A percentile compares a stretch with the other conserved stretches of the same genome.
These are phyloP conservation scores for Colletotrichum sp. DNA, from an alignment of 2,329 filamentous ascomycete genomes.

Conservation along the genomic window DNA sequence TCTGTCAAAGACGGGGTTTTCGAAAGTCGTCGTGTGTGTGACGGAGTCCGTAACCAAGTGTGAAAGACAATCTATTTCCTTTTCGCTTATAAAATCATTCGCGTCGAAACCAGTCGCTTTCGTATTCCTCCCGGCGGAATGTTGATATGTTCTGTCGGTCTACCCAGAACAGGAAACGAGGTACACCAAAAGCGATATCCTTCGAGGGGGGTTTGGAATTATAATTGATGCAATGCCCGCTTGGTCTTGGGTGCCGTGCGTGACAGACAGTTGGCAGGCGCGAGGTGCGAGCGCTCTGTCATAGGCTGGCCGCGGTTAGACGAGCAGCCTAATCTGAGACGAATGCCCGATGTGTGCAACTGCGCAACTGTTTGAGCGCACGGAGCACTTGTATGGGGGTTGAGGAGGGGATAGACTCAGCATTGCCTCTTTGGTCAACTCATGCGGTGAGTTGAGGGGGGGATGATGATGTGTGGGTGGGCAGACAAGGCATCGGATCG, in stretches of 20 bases:
- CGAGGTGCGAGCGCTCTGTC: slow-evolving; percentile 16
- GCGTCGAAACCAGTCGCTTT: not conserved
- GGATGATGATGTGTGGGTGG: not conserved
- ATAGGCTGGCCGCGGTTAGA: slow-evolving; percentile 18
- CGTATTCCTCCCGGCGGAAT: slow-evolving; percentile 19
- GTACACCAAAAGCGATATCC: too few species aligned
- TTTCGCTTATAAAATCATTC: not conserved
- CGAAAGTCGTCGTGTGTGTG: not conserved
- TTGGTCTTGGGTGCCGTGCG: not conserved
- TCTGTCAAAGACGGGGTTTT: not conserved
- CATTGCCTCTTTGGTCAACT: slow-evolving; percentile 18
- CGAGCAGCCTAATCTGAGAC: slow-evolving; percentile 20
- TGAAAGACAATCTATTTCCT: not conserved
- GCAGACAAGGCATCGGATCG: not conserved
- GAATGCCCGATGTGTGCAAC: slow-evolving; percentile 19
- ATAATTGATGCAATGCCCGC: slow-evolving; percentile 8
- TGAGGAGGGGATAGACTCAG: not conserved
- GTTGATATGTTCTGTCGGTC: not conserved
- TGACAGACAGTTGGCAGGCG: slow-evolving; percentile 11
- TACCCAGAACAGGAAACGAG: not conserved
- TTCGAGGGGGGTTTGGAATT: slow-evolving; percentile 6
- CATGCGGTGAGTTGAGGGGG: not conserved
- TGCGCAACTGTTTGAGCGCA: slow-evolving; percentile 22
- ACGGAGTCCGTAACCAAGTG: not conserved
- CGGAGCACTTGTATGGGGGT: slow-evolving; percentile 10